Percentiles rank a stretch among this genome's conserved stretches.
These are phyloP conservation scores for Rhodotorula sp. DNA, from an alignment of 1,284 basidiomycete genomes.

Conservation along the genomic window DNA sequence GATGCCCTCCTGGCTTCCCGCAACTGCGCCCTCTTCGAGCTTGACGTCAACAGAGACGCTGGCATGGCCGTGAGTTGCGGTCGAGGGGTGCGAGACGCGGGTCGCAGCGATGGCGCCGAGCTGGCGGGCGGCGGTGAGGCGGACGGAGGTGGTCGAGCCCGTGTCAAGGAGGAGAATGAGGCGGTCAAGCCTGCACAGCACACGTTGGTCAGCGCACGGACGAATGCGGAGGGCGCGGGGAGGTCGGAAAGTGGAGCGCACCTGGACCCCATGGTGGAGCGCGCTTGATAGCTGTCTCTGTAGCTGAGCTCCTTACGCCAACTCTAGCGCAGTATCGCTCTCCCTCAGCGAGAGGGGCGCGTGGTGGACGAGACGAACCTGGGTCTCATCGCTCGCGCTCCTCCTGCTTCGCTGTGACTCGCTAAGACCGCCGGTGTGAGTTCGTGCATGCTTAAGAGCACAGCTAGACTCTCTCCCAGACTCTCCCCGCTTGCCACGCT, in stretches of 20 bases:
- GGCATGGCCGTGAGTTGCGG: constrained; percentile 12
- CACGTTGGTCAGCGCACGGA: not conserved
- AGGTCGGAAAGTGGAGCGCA: not conserved
- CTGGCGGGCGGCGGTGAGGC: constrained; percentile 87
- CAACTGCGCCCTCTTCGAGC: constrained; percentile 59
- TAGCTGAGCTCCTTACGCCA: not conserved
- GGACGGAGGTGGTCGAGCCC: constrained; percentile 79
- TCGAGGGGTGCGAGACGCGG: constrained; percentile 57
- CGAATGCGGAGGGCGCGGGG: not conserved
- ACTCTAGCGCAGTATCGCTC: not conserved
- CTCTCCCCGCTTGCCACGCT: not conserved
- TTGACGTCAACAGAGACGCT: constrained; percentile 21
- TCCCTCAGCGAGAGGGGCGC: not conserved
- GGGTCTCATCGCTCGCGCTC: not conserved
- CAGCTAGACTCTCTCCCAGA: not conserved
- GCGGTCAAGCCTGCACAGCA: constrained; percentile 72
- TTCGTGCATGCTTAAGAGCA: constrained; percentile 10
- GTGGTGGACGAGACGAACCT: not conserved
- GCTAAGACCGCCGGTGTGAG: too few species aligned
- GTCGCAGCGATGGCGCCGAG: constrained; percentile 84
- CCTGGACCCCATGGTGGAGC: constrained; percentile 15
- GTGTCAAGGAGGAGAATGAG: constrained; percentile 87
- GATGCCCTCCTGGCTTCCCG: constrained; percentile 59
- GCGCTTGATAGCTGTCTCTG: not conserved
- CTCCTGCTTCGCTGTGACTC: not conserved